Conservation (phyloP, 176 grass and related monocot species). For the Eragrostis curvula region DNA sequence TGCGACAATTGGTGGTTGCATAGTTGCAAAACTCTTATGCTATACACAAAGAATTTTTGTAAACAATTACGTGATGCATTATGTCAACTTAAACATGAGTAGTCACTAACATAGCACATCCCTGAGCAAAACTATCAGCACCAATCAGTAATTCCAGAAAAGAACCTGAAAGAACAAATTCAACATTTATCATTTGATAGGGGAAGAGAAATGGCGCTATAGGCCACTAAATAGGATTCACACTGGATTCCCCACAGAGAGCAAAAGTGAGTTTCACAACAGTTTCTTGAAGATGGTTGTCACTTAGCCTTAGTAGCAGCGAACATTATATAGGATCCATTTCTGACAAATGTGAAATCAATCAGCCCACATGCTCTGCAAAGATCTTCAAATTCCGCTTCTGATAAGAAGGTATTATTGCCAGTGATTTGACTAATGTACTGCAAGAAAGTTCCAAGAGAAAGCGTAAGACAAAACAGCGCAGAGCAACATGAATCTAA, state of each 20-base stretch:
- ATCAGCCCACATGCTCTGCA: conserved; percentile 81
- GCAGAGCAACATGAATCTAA: conserved; percentile 8
- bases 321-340: conserved; percentile 79
- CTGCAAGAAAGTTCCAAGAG: conserved; percentile 52
- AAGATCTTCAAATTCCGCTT: conserved; percentile 76
- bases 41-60: conserved; percentile 22
- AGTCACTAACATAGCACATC: not conserved
- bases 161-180: conserved; percentile 31
- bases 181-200: not conserved
- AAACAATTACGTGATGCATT: not conserved
- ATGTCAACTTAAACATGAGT: conserved; percentile 3
- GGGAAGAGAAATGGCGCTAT: not conserved
- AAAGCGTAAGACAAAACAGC: conserved; percentile 10
- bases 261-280: not conserved
- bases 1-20: not conserved
- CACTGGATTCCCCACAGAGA: not conserved
- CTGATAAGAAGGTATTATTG: conserved; percentile 72
- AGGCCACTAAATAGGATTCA: not conserved
- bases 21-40: not conserved
- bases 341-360: conserved; percentile 76
- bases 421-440: conserved; percentile 60
- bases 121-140: conserved; percentile 8
- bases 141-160: not conserved
- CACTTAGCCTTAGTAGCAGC: conserved; percentile 65
- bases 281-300: not conserved